Evolutionary conservation across 208 protist genomes (phyloP).

Genomic region (Lotmaria passim): DNA sequence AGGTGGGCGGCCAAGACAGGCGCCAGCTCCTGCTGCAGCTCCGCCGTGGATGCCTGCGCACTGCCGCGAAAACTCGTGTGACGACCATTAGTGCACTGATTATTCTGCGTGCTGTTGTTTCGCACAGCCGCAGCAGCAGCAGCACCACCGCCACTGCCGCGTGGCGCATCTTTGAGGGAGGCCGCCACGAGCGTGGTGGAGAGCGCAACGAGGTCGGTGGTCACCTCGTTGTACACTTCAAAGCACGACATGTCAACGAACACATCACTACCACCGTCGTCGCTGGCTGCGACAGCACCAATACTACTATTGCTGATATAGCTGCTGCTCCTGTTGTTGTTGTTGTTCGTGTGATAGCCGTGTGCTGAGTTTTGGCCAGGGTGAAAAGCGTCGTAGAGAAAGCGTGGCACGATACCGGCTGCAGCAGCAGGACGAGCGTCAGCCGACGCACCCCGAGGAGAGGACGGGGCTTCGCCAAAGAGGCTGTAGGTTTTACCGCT

Average conservation of each 20-base stretch:
- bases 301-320: no score
- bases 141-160: constrained; percentile 9
- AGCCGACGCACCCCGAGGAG: neutral
- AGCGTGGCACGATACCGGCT: constrained; percentile 65
- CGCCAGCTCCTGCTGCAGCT: constrained; percentile 11
- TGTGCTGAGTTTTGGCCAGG: neutral
- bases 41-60: neutral
- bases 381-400: constrained; percentile 54
- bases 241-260: constrained; percentile 72
- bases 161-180: neutral
- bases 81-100: no score
- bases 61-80: no score
- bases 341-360: neutral
- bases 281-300: no score
- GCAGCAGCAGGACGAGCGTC: constrained; percentile 5
- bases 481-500: constrained; percentile 88
- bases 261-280: neutral
- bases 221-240: constrained; percentile 83
- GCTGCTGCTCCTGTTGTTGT: no score
- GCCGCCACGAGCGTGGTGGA: constrained; percentile 9
- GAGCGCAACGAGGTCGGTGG: constrained; percentile 73
- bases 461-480: constrained; percentile 46
- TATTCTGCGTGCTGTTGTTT: neutral
- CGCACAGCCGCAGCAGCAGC: neutral
- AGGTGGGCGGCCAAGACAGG: constrained; percentile 25